Evolutionary conservation across 257 asterid genomes (phyloP), one percentile per base, ranked within the genome.

Genomic region (Rhazya stricta): DNA sequence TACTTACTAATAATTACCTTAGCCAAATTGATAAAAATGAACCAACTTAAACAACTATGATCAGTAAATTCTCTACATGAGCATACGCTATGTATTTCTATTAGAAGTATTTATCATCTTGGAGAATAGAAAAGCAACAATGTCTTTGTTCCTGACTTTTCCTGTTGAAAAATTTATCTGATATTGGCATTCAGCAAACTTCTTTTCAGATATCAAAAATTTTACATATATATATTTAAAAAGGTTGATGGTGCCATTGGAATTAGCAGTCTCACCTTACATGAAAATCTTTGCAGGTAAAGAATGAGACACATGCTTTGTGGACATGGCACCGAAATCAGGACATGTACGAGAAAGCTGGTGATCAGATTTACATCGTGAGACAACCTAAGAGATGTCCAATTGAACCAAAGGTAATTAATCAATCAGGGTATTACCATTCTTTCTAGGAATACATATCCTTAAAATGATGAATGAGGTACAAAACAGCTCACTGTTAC

Each of bases 271-370:
- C 23, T 76, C 25, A 65, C 60, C 0, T 29, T 30, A 12, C 42
- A 18, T 50, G 51, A 34, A 58, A 69, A 69, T 4, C 15, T 42
- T 21, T 79, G 84, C 82, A 93, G 98, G 91, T 91, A 85, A 88
- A 85, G 86, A 94, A 94, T 21, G 89, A 83, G 78, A 94, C 98
- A 10, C 96, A 94, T 77, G 96, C 96, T 67, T 85, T 94, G 15
- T 94, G 98, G 98, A 91, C 93, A 71, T 94, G 98, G 98, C 96
- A 94, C 67, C 87, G 96, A 43, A 94, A 94, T 76, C 96, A 91
- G 75, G 98, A 93, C 73, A 83, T 91, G 94, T 93, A 93, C 78
- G 78, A 85, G 30, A 80, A 78, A 82, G 75, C 83, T 48, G 96
- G 97, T 57, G 98, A 93, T 84, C 90, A 81, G 81, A 88, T 93